Conservation (phyloP, 306 rosid species). For the Lotus japonicus region DNA sequence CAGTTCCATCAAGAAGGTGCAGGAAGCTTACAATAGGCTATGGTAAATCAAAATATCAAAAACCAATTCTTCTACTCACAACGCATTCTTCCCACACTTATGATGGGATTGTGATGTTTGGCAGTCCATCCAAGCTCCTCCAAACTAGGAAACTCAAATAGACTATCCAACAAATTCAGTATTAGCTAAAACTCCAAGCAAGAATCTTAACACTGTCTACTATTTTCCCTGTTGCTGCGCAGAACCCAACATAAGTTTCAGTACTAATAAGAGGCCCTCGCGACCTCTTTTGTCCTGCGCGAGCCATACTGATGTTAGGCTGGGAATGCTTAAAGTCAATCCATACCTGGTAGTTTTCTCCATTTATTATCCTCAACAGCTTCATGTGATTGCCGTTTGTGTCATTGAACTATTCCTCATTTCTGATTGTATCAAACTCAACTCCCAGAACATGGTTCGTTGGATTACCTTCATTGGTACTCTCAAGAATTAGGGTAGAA, state of each 20-base stretch:
- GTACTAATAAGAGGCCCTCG: slow-evolving; percentile 39
- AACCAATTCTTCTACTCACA: no score
- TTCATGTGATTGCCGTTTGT: slow-evolving; percentile 33
- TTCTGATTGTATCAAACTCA: slow-evolving; percentile 42
- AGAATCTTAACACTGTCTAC: slow-evolving; percentile 39
- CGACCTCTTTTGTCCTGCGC: slow-evolving; percentile 39
- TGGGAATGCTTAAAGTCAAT: slow-evolving; percentile 38
- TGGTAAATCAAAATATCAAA: no score
- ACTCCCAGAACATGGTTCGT: slow-evolving; percentile 37
- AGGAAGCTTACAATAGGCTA: no score
- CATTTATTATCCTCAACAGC: slow-evolving; percentile 27
- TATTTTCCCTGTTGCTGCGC: slow-evolving; percentile 35
- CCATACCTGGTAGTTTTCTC: slow-evolving; percentile 57
- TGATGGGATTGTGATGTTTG: slow-evolving; percentile 27
- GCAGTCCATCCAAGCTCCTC: no score
- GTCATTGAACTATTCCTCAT: slow-evolving; percentile 38
- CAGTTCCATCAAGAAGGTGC: no score
- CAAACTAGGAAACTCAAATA: no score
- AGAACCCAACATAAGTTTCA: slow-evolving; percentile 44
- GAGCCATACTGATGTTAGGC: slow-evolving; percentile 45
- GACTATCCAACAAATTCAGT: no score
- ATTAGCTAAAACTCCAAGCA: slow-evolving; percentile 56
- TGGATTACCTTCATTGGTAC: slow-evolving; percentile 27
- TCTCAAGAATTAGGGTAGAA: no score
- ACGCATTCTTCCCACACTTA: no score